Evolutionary conservation across 2,329 filamentous ascomycete species (phyloP), one percentile per base, ranked within the genome.

Genomic region (Fusarium agapanthi): DNA sequence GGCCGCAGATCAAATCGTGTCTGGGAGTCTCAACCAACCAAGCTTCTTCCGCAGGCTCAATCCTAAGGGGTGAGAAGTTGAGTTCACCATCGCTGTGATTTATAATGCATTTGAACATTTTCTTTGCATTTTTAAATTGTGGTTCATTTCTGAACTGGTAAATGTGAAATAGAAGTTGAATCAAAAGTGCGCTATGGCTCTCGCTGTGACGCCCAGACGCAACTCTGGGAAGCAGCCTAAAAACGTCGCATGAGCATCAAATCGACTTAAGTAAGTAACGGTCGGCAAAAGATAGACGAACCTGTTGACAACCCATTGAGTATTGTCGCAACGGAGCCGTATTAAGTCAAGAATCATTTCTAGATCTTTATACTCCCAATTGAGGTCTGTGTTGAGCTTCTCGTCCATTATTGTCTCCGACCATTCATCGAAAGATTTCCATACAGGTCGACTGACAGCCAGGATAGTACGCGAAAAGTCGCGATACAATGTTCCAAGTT

Each of bases 41-140:
- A 41, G 10, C 59, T 38, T 38, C 34, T 35, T 43, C 40, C 32
- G 16, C 37, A n/a, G 54, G 53, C 18, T 51, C 45, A 38, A 53
- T 34, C 9, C 24, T 47, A 18, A 45, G 28, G 4, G 53, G n/a
- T 14, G 37, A 32, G n/a, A 56, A 45, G 32, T 40, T 53, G 41
- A 72, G 68, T 60, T 65, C 55, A 4, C 20, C 38, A 16, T 26
- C 43, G 16, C 41, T 51, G 30, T 65, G 37, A 6, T 38, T 43
- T 37, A 72, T 47, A 22, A 72, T 48, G 32, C 24, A 32, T 48
- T 48, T 35, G n/a, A 38, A 50, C 41, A 69, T 65, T 34, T 34
- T 24, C 28, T 48, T 48, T 40, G 20, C 45, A n/a, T 54, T 22
- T 6, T 37, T 22, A 8, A 58, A 65, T 11, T n/a, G 26, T 4